A percentile compares a stretch with the other conserved stretches of the same genome.
Evolutionary conservation across 257 asterid species (phyloP).

Genomic region (Petrea volubilis): DNA sequence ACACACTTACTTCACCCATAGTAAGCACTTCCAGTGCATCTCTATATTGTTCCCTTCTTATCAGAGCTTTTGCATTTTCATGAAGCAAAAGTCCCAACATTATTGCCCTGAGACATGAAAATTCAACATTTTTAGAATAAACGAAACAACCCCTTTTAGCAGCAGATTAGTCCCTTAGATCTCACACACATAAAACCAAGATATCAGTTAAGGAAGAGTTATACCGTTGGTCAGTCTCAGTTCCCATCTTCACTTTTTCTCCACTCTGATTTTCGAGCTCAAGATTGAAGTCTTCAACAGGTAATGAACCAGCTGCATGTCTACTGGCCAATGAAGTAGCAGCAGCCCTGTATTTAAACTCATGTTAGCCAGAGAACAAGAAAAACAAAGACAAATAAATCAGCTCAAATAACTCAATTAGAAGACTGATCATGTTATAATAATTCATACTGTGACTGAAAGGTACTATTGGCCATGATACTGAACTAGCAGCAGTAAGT

Average conservation of each 20-base stretch:
- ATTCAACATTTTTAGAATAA: not conserved
- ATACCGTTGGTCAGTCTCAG: constrained; percentile 92
- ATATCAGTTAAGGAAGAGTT: not conserved
- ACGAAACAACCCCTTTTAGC: not conserved
- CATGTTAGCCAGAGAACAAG: constrained; percentile 11
- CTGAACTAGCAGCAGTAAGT: not conserved
- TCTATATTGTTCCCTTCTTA: constrained; percentile 57
- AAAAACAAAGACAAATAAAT: constrained; percentile 6
- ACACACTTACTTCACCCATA: constrained; percentile 78
- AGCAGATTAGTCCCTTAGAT: constrained; percentile 4
- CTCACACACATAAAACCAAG: constrained; percentile 5
- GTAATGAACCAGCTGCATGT: constrained; percentile 86
- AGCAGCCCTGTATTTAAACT: constrained; percentile 57
- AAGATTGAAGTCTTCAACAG: constrained; percentile 85
- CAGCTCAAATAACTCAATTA: not conserved
- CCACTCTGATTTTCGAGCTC: constrained; percentile 98
- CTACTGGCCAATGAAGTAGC: constrained; percentile 75
- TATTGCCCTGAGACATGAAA: constrained; percentile 61
- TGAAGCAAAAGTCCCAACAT: constrained; percentile 99
- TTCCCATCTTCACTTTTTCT: constrained; percentile 74
- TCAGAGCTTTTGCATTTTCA: constrained; percentile 74
- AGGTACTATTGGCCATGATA: not conserved
- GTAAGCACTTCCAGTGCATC: constrained; percentile 92
- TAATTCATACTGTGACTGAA: not conserved
- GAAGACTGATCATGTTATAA: not conserved